Base-by-base conservation (phyloP, 129 eudicot species). In the Tanacetum coccineum region DNA sequence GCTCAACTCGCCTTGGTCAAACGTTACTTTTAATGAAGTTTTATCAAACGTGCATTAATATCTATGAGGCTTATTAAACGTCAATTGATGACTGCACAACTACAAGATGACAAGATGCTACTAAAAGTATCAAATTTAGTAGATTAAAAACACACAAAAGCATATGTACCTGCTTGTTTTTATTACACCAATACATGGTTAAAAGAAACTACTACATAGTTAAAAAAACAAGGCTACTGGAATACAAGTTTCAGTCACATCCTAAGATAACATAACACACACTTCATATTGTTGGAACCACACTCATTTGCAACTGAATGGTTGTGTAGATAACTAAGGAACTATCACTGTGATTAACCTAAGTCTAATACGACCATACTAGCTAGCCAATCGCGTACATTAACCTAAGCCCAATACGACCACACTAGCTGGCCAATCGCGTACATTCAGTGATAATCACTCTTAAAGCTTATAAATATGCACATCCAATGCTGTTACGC, bases 261-360 rank as follows among this genome's bases (percentile, higher is more conserved):
- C 2, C 63, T 58, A 25, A 13, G 28, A 58, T 3, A 25, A 36
- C n/a, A 19, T 54, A 26, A 54, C 13, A 54, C 59, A 17, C 6
- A 32, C 39, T 32, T 28, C 20, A n/a, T 18, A 20, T 6, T 54
- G 28, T 54, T 9, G 7, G 14, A 13, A 9, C 8, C 22, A 54
- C n/a, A 8, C 59, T 58, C 63, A 58, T 58, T 58, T 58, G 63
- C 44, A 58, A 15, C 13, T 58, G 39, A 42, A 58, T 58, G 63
- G 63, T n/a, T n/a, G n/a, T n/a, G n/a, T n/a, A n/a, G n/a, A n/a
- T n/a, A n/a, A n/a, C n/a, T n/a, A n/a, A n/a, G n/a, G n/a, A n/a
- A n/a, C n/a, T n/a, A n/a, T n/a, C n/a, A n/a, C n/a, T n/a, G n/a
- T n/a, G n/a, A n/a, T n/a, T n/a, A n/a, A n/a, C n/a, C n/a, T n/a